Conservation (phyloP, 306 rosid species). For the Prunus mume region DNA sequence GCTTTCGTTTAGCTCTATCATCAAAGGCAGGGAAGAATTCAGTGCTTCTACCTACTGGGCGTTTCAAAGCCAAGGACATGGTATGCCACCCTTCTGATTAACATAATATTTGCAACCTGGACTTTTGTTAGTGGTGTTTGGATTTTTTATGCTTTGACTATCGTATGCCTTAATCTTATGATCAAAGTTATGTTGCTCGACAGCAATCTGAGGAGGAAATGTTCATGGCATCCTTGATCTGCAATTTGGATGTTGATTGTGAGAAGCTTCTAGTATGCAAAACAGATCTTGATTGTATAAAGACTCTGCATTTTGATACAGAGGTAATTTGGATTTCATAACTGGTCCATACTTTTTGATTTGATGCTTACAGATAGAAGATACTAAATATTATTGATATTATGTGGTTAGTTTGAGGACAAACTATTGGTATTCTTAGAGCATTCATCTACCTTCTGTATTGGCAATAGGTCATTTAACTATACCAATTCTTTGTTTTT, state of each 20-base stretch:
- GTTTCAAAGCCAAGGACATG: constrained; percentile 55
- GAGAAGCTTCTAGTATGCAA: constrained; percentile 74
- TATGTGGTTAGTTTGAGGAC: background rate
- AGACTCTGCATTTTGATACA: constrained; percentile 76
- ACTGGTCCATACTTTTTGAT: constrained; percentile 4
- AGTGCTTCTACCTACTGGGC: constrained; percentile 70
- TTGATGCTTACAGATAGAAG: constrained; percentile 2
- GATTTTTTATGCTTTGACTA: background rate
- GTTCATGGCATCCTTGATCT: constrained; percentile 90
- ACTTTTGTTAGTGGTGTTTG: background rate
- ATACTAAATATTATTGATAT: background rate
- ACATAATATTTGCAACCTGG: background rate
- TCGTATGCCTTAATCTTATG: constrained; percentile 11
- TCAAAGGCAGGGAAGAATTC: constrained; percentile 93
- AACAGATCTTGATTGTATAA: constrained; percentile 66
- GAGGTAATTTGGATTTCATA: constrained; percentile 56
- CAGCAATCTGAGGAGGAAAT: constrained; percentile 68
- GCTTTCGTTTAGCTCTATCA: constrained; percentile 79
- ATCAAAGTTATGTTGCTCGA: constrained; percentile 2
- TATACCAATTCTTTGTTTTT: constrained; percentile 14
- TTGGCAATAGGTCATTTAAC: background rate
- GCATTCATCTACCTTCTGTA: background rate
- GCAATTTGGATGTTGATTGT: constrained; percentile 76
- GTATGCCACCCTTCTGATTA: constrained; percentile 35
- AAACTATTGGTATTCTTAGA: background rate